Evolutionary conservation across 1,284 basidiomycete genomes (phyloP).

Genomic region (Erythrobasidium hasegawianum): DNA sequence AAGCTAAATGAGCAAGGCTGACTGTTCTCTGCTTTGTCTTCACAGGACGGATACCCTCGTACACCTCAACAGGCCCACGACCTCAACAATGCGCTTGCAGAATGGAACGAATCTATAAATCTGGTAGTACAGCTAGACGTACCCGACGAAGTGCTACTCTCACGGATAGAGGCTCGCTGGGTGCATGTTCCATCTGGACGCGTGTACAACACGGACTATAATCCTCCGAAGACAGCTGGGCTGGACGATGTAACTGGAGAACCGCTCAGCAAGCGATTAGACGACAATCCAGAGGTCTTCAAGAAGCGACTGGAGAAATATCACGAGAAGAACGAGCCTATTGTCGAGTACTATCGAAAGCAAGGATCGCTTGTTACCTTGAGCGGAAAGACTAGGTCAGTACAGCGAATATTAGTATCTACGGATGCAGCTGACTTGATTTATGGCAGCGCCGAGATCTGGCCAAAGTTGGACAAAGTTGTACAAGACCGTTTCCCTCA

Average conservation of each 20-base stretch:
- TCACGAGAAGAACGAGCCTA: conserved; percentile 78
- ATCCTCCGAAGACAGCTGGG: conserved; percentile 79
- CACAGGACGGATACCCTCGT: conserved; percentile 93
- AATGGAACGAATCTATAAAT: conserved; percentile 57
- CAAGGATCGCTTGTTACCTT: conserved; percentile 19
- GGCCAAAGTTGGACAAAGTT: conserved; percentile 31
- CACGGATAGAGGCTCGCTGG: conserved; percentile 77
- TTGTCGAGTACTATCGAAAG: conserved; percentile 60
- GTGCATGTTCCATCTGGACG: conserved; percentile 88
- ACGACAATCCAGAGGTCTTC: conserved; percentile 88
- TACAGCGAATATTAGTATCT: background rate
- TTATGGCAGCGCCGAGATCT: conserved; percentile 25
- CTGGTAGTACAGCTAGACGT: conserved; percentile 89
- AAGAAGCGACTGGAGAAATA: conserved; percentile 73
- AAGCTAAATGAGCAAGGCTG: too few relatives aligned
- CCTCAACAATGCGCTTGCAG: conserved; percentile 58
- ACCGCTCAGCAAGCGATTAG: conserved; percentile 77
- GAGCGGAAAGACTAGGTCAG: conserved; percentile 23
- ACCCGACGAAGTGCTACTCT: conserved; percentile 81
- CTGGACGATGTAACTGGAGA: conserved; percentile 91
- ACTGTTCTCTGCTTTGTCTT: conserved; percentile 64
- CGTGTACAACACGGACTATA: conserved; percentile 82
- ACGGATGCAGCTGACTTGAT: background rate
- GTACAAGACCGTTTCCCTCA: conserved; percentile 20
- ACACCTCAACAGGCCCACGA: conserved; percentile 84